Evolutionary conservation across 2,329 filamentous ascomycete species (phyloP).

Genomic region (Colletotrichum sp.): DNA sequence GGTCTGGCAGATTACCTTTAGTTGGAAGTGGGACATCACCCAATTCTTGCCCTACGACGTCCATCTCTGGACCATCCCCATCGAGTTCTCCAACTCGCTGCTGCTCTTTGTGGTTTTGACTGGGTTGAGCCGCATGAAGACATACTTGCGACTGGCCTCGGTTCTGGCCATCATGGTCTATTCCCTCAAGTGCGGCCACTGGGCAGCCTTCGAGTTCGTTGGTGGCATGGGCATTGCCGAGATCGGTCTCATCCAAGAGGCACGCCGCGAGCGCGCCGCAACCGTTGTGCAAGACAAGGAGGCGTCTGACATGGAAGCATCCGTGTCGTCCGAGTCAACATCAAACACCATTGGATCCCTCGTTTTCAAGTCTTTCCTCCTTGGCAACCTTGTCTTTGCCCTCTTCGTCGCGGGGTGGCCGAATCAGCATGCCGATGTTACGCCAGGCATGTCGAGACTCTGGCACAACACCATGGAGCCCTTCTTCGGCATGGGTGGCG

Average conservation of each 20-base stretch:
- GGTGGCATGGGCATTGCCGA: slow-evolving; percentile 51
- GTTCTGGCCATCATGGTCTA: slow-evolving; percentile 40
- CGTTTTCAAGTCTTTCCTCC: slow-evolving; percentile 26
- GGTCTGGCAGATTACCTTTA: slow-evolving; percentile 27
- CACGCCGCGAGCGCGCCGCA: background rate
- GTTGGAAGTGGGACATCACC: slow-evolving; percentile 32
- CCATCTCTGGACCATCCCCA: slow-evolving; percentile 54
- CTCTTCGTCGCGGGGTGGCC: slow-evolving; percentile 47
- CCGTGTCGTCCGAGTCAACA: background rate
- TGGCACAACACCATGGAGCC: slow-evolving; percentile 35
- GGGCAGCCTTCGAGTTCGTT: slow-evolving; percentile 51
- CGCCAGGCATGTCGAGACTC: slow-evolving; percentile 37
- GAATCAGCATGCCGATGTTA: slow-evolving; percentile 36
- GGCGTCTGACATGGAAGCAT: slow-evolving; percentile 6
- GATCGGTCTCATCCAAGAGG: slow-evolving; percentile 40
- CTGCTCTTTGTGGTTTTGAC: slow-evolving; percentile 46
- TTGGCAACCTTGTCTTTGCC: slow-evolving; percentile 30
- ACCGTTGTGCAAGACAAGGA: slow-evolving; percentile 20
- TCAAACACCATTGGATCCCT: slow-evolving; percentile 11
- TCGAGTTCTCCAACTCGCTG: slow-evolving; percentile 52
- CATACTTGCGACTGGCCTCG: slow-evolving; percentile 32
- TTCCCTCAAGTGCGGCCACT: slow-evolving; percentile 41
- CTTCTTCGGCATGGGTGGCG: slow-evolving; percentile 35
- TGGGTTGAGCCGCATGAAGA: slow-evolving; percentile 36
- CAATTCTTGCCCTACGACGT: slow-evolving; percentile 39